Conservation (phyloP, 257 asterid genomes). For the Lithospermum erythrorhizon region DNA sequence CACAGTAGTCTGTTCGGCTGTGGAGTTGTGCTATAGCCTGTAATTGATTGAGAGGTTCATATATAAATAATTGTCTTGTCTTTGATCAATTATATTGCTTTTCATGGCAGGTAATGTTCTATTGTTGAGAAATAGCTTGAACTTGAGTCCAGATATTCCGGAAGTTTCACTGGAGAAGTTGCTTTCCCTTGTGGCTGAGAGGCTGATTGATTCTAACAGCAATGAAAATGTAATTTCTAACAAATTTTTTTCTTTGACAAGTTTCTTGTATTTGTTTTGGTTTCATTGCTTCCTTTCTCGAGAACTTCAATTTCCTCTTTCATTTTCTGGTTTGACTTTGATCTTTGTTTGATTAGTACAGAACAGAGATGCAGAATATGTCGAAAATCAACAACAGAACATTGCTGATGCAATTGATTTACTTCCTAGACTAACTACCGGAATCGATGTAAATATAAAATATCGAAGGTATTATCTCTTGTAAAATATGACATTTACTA, state of each 20-base stretch:
- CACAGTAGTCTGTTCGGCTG: not conserved
- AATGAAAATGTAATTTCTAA: slow-evolving; percentile 31
- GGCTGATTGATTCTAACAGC: slow-evolving; percentile 69
- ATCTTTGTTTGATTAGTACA: slow-evolving; percentile 17
- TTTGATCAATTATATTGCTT: slow-evolving; percentile 8
- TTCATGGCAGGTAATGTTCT: slow-evolving; percentile 64
- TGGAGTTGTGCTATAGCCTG: not conserved
- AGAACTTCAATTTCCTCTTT: too few species aligned
- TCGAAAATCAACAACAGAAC: slow-evolving; percentile 83
- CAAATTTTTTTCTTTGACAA: not conserved
- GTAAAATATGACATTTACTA: slow-evolving; percentile 4
- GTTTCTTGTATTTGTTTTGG: not conserved
- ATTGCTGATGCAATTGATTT: slow-evolving; percentile 87
- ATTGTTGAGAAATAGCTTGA: slow-evolving; percentile 61
- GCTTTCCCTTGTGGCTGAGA: slow-evolving; percentile 84
- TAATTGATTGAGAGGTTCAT: not conserved
- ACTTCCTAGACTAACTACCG: slow-evolving; percentile 95
- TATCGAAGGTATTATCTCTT: slow-evolving; percentile 51
- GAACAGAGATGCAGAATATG: slow-evolving; percentile 70
- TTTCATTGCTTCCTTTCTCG: not conserved
- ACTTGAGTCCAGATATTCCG: slow-evolving; percentile 70
- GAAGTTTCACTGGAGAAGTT: slow-evolving; percentile 91
- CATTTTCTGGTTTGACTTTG: too few species aligned
- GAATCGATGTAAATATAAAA: slow-evolving; percentile 87
- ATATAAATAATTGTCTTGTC: not conserved